Base-by-base conservation (phyloP, 257 asterid species). In the Solanum sejunctum region DNA sequence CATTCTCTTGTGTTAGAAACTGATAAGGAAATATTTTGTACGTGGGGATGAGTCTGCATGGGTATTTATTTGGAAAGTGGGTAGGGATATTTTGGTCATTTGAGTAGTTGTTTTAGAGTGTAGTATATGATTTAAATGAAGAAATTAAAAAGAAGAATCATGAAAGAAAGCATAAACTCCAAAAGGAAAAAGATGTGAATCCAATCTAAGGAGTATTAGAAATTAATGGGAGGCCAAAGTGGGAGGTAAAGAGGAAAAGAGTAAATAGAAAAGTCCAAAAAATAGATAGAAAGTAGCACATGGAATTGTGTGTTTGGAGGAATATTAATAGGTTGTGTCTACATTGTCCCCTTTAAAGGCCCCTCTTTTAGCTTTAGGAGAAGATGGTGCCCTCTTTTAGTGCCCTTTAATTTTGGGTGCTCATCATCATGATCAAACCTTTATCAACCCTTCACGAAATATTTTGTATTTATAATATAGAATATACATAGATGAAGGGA, bases 281-380 rank as follows among this genome's bases (percentile, higher is more conserved):
- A 84, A 85, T 82, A 87, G 84, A 88, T 84, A 87, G 87, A 92
- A 88, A 47, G 47, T 89, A 91, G 93, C 86, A 87, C 88, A 91
- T 93, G 98, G 95, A 91, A 84, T 82, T 88, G 89, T 86, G 96
- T 87, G 93, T 88, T 90, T 92, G 95, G 93, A 89, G 90, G 97
- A 93, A 91, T 92, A 93, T 70, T 70, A 75, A 89, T 89, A 83
- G 90, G 92, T 84, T 82, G 86, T 85, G 88, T 75, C 86, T 90
- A 85, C 43, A 80, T 85, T 88, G 92, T 89, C 82, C 61, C 91
- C 90, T 80, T 83, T 82, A 84, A 67, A 82, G 82, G 85, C 87
- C 89, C 80, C 39, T 55, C 86, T 67, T 70, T 78, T 54, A 82
- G 85, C 84, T 86, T 90, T 88, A 32, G 88, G 87, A 89, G 87